Conservation (phyloP, 352 stramenopile species). For the Globisporangium solare region DNA sequence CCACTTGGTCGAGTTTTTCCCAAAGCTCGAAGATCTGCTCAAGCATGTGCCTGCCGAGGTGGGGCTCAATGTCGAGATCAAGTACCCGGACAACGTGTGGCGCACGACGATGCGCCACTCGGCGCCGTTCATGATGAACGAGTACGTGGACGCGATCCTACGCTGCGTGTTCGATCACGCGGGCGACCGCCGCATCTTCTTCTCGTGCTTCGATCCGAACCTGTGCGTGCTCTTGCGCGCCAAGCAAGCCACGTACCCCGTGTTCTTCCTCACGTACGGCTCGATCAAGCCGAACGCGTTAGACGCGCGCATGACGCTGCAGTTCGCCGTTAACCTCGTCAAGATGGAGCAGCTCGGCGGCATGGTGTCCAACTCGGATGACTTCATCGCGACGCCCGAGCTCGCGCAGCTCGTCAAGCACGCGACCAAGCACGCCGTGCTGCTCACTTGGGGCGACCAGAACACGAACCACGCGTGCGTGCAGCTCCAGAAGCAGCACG, state of each 20-base stretch:
- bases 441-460: conserved; percentile 76
- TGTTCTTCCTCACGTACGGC: conserved; percentile 73
- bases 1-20: conserved; percentile 70
- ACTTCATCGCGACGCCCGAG: conserved; percentile 52
- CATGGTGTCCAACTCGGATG: conserved; percentile 71
- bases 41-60: conserved; percentile 69
- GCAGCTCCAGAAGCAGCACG: conserved; percentile 63
- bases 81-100: conserved; percentile 64
- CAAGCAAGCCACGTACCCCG: conserved; percentile 72
- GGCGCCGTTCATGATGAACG: conserved; percentile 64
- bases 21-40: conserved; percentile 57
- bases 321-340: conserved; percentile 53
- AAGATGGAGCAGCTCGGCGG: conserved; percentile 65
- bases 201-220: conserved; percentile 77
- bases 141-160: conserved; percentile 69
- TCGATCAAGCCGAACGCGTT: conserved; percentile 36
- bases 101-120: conserved; percentile 34
- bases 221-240: conserved; percentile 59
- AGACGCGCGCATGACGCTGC: conserved; percentile 56
- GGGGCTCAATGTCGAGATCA: conserved; percentile 79
- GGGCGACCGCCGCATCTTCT: conserved; percentile 59
- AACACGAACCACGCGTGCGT: conserved; percentile 74
- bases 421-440: conserved; percentile 13
- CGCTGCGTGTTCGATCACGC: conserved; percentile 66
- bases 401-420: conserved; percentile 49